Base-by-base conservation (phyloP, 2,329 filamentous ascomycete species). In the Sclerotinia subarctica region DNA sequence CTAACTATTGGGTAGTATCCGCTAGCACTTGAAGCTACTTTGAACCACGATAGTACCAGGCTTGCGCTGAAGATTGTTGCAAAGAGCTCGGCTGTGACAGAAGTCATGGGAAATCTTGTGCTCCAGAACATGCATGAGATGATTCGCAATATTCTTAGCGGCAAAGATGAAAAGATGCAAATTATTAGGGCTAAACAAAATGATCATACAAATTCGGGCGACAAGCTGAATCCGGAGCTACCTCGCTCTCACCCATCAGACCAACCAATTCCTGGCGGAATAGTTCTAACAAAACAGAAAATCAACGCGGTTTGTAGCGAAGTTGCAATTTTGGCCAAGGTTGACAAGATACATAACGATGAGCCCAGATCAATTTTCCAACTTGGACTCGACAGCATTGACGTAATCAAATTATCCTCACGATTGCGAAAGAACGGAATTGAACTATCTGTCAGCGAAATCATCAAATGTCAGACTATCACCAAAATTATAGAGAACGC, bases 341-440 rank as follows among this genome's bases (percentile, higher is more conserved):
- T 88, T 0, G 76, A 84, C 0, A 76, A 78, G 3, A 76, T 82
- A 1, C 78, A 83, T 0, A 80, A 97, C 49, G 77, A 79, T 1
- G 84, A 86, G 64, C 78, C 81, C 8, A 87, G 86, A 0, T 90
- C 90, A 0, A 86, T 97, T 15, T 88, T 96, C 51, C 88, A 94
- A 73, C 83, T 97, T 44, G 94, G 94, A 0, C 83, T 97, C 8
- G 94, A 97, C 80, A 97, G 94, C 74, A 96, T 97, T 68, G 94
- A 97, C 78, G 86, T 90, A 1, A 94, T 97, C 77, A 96, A 93
- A 74, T 80, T 97, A 0, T 90, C 91, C 0, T 88, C 92, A 0
- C 85, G 88, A 65, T 81, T 97, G 2, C 90, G 85, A 71, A 85
- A 83, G 56, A 78, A 79, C 5, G 85, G 84, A 0, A 80, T 95